A percentile compares a stretch with the other conserved stretches of the same genome.
phyloP scores from a whole-genome alignment of 163 green algal genomes.

The Scenedesmus sp. region DNA sequence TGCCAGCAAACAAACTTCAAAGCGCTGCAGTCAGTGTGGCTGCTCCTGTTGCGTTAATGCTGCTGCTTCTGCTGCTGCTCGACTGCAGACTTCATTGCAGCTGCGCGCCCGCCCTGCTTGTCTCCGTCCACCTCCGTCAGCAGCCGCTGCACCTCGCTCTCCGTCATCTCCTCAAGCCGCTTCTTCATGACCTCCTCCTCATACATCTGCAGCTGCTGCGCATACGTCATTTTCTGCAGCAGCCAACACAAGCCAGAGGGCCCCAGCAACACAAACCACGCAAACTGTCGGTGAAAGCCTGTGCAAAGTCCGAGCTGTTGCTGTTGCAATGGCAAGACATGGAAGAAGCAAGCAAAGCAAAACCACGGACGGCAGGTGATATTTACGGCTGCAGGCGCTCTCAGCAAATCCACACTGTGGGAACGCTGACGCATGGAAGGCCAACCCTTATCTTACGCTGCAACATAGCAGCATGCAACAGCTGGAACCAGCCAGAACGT shows the following conservation, averaged over 20 bases:
- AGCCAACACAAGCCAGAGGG: not conserved
- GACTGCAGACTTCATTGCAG: not conserved
- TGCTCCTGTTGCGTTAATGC: not conserved
- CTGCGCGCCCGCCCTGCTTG: not conserved
- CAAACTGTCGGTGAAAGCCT: no score
- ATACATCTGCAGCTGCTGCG: slow-evolving; percentile 98
- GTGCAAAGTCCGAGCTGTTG: no score
- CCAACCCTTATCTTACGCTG: no score
- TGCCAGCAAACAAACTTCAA: not conserved
- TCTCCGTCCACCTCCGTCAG: slow-evolving; percentile 36
- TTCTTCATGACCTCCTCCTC: slow-evolving; percentile 98
- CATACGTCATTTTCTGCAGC: slow-evolving; percentile 98
- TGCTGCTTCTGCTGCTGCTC: slow-evolving; percentile 30
- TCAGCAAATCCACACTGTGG: no score
- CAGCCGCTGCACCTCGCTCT: slow-evolving; percentile 77
- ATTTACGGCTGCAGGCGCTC: no score
- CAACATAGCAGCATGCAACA: no score
- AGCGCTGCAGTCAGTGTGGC: not conserved
- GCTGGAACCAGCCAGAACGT: no score
- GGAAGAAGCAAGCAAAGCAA: no score
- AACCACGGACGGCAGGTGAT: no score
- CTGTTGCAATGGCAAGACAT: no score
- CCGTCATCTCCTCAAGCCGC: slow-evolving; percentile 97
- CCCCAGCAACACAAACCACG: no score
- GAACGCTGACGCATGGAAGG: no score